Base-by-base conservation (phyloP, 495 filamentous ascomycete genomes). In the Sordaria brevicollis region DNA sequence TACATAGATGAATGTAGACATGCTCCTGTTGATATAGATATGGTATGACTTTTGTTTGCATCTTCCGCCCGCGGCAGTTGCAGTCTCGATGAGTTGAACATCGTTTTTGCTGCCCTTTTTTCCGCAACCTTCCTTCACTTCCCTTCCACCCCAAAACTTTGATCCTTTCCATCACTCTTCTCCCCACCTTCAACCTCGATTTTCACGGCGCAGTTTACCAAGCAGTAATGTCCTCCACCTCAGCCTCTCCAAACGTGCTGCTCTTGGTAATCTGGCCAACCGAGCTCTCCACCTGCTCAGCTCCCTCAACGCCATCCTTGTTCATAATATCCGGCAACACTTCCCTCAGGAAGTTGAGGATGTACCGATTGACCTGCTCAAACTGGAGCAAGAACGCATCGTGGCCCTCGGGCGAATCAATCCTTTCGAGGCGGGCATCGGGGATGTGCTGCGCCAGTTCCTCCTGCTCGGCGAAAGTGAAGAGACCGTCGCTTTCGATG, bases 331-430 rank as follows among this genome's bases (percentile, higher is more conserved):
- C 91, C 4, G 93, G 92, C 66, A 98, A 79, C 8, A 90, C 88
- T 74, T 95, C 89, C 54, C 87, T 83, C 81, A 99, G 84, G 74
- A 99, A 99, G 29, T 89, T 87, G 7, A 97, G 76, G 54, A 97
- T 91, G 77, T 96, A 90, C 31, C 80, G 81, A 78, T 99, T 99
- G 69, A 98, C 95, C 82, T 98, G 94, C 81, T 97, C 91, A 74
- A 99, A 99, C 78, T 98, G 93, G 67, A 99, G 82, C 72, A 99
- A 81, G 79, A 99, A 99, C 1, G 95, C 95, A 78, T 99, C 95
- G 73, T 99, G 95, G 9, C 95, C 95, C 77, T 99, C 95, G 2
- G 92, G 90, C 71, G 90, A 93, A 74, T 97, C 92, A 65, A 99
- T 99, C 36, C 87, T 91, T 77, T 92, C 86, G 33, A 99, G 80